Evolutionary conservation across 768 basidiomycete species (phyloP).

Genomic region (Amyloporia xantha): DNA sequence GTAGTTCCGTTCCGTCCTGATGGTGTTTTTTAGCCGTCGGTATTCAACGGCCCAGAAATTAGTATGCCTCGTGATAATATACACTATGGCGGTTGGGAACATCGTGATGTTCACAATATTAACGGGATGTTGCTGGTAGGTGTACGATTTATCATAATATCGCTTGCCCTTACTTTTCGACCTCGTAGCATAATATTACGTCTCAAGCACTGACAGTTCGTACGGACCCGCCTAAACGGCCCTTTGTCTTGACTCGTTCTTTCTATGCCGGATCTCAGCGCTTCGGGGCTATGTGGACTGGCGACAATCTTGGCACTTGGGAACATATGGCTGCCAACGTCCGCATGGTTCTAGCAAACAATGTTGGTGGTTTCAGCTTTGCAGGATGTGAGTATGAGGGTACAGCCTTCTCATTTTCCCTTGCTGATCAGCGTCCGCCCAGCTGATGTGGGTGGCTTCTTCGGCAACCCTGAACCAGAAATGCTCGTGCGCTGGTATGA

Average conservation of each 20-base stretch:
- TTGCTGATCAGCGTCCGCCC: constrained; percentile 8
- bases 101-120: constrained; percentile 95
- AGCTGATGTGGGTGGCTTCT: constrained; percentile 99
- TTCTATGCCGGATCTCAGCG: constrained; percentile 96
- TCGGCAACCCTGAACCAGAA: constrained; percentile 91
- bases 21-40: constrained; percentile 77
- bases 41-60: constrained; percentile 99
- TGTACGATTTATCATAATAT: constrained; percentile 6
- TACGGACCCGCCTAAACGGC: constrained; percentile 68
- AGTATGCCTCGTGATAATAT: constrained; percentile 70
- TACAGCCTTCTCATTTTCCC: constrained; percentile 49
- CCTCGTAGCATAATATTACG: constrained; percentile 71
- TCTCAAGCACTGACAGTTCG: constrained; percentile 73
- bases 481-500: constrained; percentile 98
- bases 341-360: constrained; percentile 87
- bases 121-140: constrained; percentile 91
- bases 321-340: constrained; percentile 92
- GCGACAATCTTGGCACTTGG: constrained; percentile 97
- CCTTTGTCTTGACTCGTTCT: constrained; percentile 92
- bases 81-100: constrained; percentile 95
- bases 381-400: constrained; percentile 64
- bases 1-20: neutral
- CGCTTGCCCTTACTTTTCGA: constrained; percentile 57
- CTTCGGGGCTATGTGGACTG: constrained; percentile 98
- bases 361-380: constrained; percentile 88